These are phyloP conservation scores for Thermomyces lanuginosus DNA, from an alignment of 2,329 filamentous ascomycete genomes.

Conservation along the genomic window DNA sequence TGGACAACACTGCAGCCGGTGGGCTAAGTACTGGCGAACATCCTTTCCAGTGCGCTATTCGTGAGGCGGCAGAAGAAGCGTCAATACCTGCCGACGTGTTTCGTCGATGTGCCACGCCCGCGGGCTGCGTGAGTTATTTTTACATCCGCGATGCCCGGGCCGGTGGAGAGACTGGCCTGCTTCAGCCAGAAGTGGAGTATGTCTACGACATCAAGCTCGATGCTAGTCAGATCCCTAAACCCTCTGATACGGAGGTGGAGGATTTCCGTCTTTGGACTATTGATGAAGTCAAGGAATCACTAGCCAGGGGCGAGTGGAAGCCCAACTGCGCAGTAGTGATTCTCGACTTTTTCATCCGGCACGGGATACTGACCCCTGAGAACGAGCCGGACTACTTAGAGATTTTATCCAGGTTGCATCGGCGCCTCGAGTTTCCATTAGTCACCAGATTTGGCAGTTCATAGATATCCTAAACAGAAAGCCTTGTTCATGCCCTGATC, in stretches of 20 bases:
- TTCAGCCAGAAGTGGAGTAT: conserved; percentile 86
- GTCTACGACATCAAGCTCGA: conserved; percentile 76
- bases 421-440: conserved; percentile 64
- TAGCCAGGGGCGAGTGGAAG: conserved; percentile 68
- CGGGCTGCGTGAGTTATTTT: conserved; percentile 68
- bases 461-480: conserved; percentile 2
- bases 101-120: conserved; percentile 39
- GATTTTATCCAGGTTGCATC: conserved; percentile 59
- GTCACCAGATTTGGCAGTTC: conserved; percentile 22
- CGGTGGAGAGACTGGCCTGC: conserved; percentile 62
- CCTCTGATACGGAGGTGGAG: conserved; percentile 79
- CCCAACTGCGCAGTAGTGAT: conserved; percentile 76
- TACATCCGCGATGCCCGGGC: conserved; percentile 60
- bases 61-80: conserved; percentile 82
- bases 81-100: conserved; percentile 57
- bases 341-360: conserved; percentile 78
- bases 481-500: too few species aligned
- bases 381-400: conserved; percentile 66
- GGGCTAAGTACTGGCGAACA: conserved; percentile 67
- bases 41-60: conserved; percentile 64
- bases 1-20: conserved; percentile 88
- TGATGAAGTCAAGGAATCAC: conserved; percentile 53
- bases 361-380: conserved; percentile 60
- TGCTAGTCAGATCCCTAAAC: conserved; percentile 49
- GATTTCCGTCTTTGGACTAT: conserved; percentile 64